Base-by-base conservation (phyloP, 2,329 filamentous ascomycete species). In the Fusarium sp. region DNA sequence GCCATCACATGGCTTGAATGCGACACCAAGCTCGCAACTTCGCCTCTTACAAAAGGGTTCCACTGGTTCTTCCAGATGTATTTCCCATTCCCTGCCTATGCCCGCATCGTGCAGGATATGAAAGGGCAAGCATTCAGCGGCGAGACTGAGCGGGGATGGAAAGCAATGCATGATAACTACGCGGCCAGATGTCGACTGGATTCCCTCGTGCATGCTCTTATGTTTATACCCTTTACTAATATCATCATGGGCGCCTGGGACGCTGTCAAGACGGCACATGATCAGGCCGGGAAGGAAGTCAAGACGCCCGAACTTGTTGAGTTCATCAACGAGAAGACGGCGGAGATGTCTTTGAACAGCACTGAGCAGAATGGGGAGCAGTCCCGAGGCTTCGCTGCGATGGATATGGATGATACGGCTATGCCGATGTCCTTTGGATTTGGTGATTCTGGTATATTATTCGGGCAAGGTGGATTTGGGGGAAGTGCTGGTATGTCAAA, bases 51-150 rank as follows among this genome's bases (percentile, higher is more conserved):
- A 0, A 72, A 72, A 7, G 71, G 79, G 0, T 82, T 75, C 42
- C 65, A 45, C 4, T 84, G 82, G 82, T 74, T 78, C 10, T 39
- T 74, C 2, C 65, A 75, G 2, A 73, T 75, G 1, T 72, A 82
- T 51, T 79, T 81, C 30, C 82, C 80, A 0, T 74, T 82, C 17
- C 76, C 77, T 0, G 80, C 79, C 0, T 83, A 81, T 40, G 70
- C 80, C 19, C 76, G 81, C 32, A 70, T 83, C 6, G 63, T 79
- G 1, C 76, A 79, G 28, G 74, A 78, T 6, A 44, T 83, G 12
- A 71, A 67, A 17, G 32, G 30, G 0, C 43, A 56, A 1, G 57
- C 59, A 0, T 62, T 62, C 4, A 47, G 28, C 10, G n/a, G 4
- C 0, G 7, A 55, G 4, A 34, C 36, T 0, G 48, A 62, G 2